These are phyloP conservation scores for Leptographium procerum DNA, from an alignment of 2,329 filamentous ascomycete genomes.

Conservation along the genomic window DNA sequence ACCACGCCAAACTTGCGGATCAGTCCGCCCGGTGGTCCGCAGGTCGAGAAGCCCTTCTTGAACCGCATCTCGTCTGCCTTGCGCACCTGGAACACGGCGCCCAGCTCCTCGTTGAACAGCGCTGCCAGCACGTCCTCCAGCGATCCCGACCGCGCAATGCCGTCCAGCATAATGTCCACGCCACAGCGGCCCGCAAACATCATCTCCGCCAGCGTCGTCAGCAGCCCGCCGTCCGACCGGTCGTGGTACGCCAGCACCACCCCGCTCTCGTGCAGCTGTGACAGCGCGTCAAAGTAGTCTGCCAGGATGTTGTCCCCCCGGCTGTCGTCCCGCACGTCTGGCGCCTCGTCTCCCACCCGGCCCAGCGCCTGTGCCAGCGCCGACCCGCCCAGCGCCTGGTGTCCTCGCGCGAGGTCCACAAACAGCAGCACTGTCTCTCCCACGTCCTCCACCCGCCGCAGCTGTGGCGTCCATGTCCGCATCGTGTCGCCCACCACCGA, in stretches of 20 bases:
- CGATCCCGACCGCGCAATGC: constrained; percentile 50
- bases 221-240: constrained; percentile 80
- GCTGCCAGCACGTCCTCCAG: constrained; percentile 58
- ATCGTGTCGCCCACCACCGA: constrained; percentile 70
- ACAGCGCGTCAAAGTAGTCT: constrained; percentile 84
- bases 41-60: constrained; percentile 81
- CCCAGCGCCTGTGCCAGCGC: constrained; percentile 83
- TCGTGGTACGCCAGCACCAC: constrained; percentile 89
- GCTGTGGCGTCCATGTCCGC: constrained; percentile 87
- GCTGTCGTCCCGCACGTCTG: constrained; percentile 62
- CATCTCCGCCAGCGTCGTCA: constrained; percentile 91
- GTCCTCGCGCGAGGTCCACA: constrained; percentile 76
- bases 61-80: constrained; percentile 77
- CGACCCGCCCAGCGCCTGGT: constrained; percentile 77
- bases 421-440: constrained; percentile 83
- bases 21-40: constrained; percentile 68
- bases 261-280: constrained; percentile 46
- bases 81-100: constrained; percentile 89
- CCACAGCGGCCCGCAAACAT: constrained; percentile 94
- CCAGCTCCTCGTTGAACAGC: constrained; percentile 93
- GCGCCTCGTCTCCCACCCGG: constrained; percentile 71
- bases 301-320: constrained; percentile 23
- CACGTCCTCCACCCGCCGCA: constrained; percentile 72
- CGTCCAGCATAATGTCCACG: constrained; percentile 73
- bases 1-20: constrained; percentile 78